Percentiles rank a stretch among this genome's conserved stretches.
These are phyloP conservation scores for Blastosporella zonata DNA, from an alignment of 1,284 basidiomycete species.

Conservation along the genomic window DNA sequence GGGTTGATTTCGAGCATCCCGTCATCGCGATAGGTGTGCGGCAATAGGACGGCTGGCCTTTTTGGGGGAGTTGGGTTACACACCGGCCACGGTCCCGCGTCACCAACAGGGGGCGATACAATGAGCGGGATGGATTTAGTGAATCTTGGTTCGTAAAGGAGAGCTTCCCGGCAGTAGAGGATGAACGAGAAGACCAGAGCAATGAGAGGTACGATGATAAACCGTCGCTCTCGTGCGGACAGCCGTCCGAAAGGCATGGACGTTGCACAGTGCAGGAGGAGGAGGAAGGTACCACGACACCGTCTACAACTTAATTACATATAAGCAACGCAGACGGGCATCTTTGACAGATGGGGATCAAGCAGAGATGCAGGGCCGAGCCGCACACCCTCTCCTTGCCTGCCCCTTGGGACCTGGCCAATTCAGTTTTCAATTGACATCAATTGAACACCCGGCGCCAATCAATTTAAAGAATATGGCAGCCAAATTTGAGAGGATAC, in stretches of 20 bases:
- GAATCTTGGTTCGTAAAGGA: slow-evolving; percentile 2
- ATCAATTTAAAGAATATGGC: no score
- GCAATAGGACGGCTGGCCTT: slow-evolving; percentile 5
- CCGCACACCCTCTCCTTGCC: no score
- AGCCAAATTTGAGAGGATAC: no score
- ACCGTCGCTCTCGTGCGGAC: slow-evolving; percentile 11
- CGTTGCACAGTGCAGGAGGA: not conserved
- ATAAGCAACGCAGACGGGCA: not conserved
- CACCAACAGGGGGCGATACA: not conserved
- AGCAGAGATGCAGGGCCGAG: no score
- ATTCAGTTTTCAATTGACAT: no score
- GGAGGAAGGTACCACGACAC: not conserved
- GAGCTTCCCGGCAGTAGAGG: slow-evolving; percentile 12
- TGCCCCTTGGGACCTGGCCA: not conserved
- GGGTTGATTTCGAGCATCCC: slow-evolving; percentile 39
- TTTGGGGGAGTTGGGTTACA: not conserved
- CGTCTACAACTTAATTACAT: not conserved
- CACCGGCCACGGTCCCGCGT: slow-evolving; percentile 3
- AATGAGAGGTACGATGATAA: slow-evolving; percentile 11
- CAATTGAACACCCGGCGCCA: no score
- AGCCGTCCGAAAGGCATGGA: slow-evolving; percentile 6
- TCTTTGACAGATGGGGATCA: not conserved
- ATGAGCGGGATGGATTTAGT: not conserved
- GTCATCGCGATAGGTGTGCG: slow-evolving; percentile 31
- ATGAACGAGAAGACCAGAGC: slow-evolving; percentile 14